phyloP scores from a whole-genome alignment of 805 yeast genomes.

The Candida corydali region DNA sequence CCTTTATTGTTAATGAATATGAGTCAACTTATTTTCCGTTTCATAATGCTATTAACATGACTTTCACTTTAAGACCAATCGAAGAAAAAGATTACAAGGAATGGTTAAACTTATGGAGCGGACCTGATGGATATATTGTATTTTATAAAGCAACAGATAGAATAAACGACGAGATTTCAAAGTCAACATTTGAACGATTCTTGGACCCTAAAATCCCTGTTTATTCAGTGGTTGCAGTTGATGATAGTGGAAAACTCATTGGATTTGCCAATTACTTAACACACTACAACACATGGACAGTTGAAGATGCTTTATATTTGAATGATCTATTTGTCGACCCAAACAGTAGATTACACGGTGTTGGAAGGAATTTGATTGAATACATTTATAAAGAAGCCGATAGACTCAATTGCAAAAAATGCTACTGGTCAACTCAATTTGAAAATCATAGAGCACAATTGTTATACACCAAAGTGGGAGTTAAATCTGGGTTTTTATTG shows the following conservation, averaged over 20 bases:
- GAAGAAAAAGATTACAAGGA: slow-evolving; percentile 37
- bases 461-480: slow-evolving; percentile 50
- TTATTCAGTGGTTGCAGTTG: slow-evolving; percentile 46
- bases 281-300: slow-evolving; percentile 50
- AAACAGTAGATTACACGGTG: slow-evolving; percentile 37
- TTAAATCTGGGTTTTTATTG: slow-evolving; percentile 32
- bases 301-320: slow-evolving; percentile 41
- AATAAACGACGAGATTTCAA: slow-evolving; percentile 33
- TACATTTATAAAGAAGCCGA: slow-evolving; percentile 47
- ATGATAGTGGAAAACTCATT: slow-evolving; percentile 30
- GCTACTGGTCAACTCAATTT: slow-evolving; percentile 52
- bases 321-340: slow-evolving; percentile 49
- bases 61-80: slow-evolving; percentile 31
- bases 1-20: too few relatives aligned
- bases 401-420: slow-evolving; percentile 32
- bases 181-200: slow-evolving; percentile 43
- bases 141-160: slow-evolving; percentile 37
- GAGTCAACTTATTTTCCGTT: neutral
- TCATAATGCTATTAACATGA: slow-evolving; percentile 1
- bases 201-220: slow-evolving; percentile 43
- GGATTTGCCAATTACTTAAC: slow-evolving; percentile 49
- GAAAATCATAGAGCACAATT: slow-evolving; percentile 56
- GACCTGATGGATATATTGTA: slow-evolving; percentile 34
- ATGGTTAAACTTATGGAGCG: slow-evolving; percentile 44
- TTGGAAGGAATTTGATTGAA: slow-evolving; percentile 49